These are phyloP conservation scores for Hypoxylon crocopeplum DNA, from an alignment of 495 filamentous ascomycete genomes.

Conservation along the genomic window DNA sequence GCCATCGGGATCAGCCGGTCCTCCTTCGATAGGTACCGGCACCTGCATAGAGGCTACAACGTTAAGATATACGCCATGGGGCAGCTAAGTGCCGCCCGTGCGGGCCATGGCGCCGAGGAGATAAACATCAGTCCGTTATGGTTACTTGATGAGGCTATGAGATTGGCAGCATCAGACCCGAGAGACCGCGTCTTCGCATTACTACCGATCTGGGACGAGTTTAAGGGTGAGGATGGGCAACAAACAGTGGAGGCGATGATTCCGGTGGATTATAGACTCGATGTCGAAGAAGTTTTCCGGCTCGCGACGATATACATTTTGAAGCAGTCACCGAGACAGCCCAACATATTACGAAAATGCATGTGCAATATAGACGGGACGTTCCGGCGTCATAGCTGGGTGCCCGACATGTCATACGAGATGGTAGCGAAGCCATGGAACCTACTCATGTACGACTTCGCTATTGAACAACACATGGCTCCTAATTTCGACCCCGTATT, in stretches of 20 bases:
- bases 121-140: constrained; percentile 2
- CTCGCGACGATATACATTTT: background rate
- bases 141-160: constrained; percentile 1
- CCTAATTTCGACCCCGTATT: background rate
- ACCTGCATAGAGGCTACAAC: no score
- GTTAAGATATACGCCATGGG: constrained; percentile 1
- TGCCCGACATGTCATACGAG: background rate
- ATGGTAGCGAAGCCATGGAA: background rate
- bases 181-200: constrained; percentile 12
- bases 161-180: background rate
- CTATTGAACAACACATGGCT: background rate
- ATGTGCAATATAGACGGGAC: background rate
- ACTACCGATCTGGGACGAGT: constrained; percentile 1
- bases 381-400: background rate
- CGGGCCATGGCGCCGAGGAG: constrained; percentile 2
- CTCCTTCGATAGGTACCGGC: no score
- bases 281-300: background rate
- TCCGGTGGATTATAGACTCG: background rate
- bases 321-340: background rate
- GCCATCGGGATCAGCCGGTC: background rate
- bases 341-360: background rate
- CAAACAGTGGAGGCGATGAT: background rate
- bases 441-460: background rate
- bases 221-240: background rate
- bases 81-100: background rate